Evolutionary conservation across 306 rosid genomes (phyloP).

Genomic region (Ziziphus jujuba): DNA sequence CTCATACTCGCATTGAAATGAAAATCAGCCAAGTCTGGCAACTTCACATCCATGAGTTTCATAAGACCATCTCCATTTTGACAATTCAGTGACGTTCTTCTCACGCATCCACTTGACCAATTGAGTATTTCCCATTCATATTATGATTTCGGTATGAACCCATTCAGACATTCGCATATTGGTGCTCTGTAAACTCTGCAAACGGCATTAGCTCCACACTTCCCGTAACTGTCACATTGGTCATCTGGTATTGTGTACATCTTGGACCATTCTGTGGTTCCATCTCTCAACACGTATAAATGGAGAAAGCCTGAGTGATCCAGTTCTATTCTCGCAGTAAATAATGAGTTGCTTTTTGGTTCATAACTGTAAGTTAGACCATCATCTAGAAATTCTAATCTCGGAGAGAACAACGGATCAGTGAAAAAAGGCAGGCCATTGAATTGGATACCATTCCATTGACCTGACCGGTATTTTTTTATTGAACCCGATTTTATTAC

Average conservation of each 20-base stretch:
- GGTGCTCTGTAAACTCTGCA: conserved; percentile 18
- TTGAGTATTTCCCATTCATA: conserved; percentile 18
- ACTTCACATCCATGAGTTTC: conserved; percentile 18
- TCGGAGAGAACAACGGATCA: too few species aligned
- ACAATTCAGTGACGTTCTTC: conserved; percentile 27
- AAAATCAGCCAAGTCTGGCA: conserved; percentile 36
- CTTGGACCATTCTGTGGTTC: neutral
- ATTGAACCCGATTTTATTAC: too few species aligned
- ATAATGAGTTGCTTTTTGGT: too few species aligned
- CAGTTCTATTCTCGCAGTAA: too few species aligned
- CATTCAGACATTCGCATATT: conserved; percentile 32
- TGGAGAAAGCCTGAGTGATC: too few species aligned
- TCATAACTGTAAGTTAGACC: too few species aligned
- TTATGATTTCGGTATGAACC: conserved; percentile 32
- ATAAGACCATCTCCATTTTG: conserved; percentile 31
- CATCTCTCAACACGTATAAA: neutral
- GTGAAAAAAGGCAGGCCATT: neutral
- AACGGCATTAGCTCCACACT: conserved; percentile 38
- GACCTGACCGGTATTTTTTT: neutral
- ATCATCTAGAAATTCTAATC: too few species aligned
- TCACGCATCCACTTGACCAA: conserved; percentile 32
- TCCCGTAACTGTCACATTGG: conserved; percentile 26
- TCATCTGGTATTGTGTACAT: conserved; percentile 28
- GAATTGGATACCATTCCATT: conserved; percentile 15
- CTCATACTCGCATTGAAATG: conserved; percentile 24